Evolutionary conservation across 176 grass and related monocot genomes (phyloP), one percentile per base, ranked within the genome.

Genomic region (Hsuehochloa calcarea): DNA sequence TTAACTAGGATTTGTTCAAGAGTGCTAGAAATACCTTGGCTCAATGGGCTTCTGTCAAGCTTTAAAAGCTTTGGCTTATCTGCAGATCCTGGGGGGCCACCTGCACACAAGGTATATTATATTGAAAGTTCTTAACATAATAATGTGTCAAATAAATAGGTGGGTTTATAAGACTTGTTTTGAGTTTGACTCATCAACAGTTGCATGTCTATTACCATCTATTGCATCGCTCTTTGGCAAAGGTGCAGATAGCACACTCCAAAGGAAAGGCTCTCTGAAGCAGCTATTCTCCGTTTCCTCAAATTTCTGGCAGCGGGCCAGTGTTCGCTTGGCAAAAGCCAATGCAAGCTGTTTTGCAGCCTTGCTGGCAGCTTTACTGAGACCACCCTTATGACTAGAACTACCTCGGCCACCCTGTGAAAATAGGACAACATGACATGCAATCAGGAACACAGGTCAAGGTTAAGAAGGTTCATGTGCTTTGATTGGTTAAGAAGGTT

Each of bases 381-480:
- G 68, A 50, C 92, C 81, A 76, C 88, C 86, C 85, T 95, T 95
- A 26, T 95, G 85, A 68, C 84, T 92, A 46, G 92, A 94, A 92
- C 88, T 83, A 80, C 93, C 90, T 50, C 90, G 83, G 60, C 90
- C 93, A 73, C 88, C 88, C 90, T 95, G 81, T 84, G 70, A 64
- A 89, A 69, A 72, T 43, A 78, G 56, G 23, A 68, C 59, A 67
- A 78, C 45, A 63, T 59, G 75, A 16, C 65, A 54, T 62, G 55
- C 26, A 74, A 70, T 58, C 10, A 56, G 45, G 20, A 31, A 14
- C 78, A n/a, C 45, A 65, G 45, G 74, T 67, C 75, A 58, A 79
- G 71, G 59, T 38, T 70, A 20, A 65, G 60, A 67, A 86, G 25
- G 14, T 78, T 26, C 14, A 55, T 26, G 54, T 44, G 14, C 25